Conservation (phyloP, 2,329 filamentous ascomycete species). For the Curvularia verruculosa region DNA sequence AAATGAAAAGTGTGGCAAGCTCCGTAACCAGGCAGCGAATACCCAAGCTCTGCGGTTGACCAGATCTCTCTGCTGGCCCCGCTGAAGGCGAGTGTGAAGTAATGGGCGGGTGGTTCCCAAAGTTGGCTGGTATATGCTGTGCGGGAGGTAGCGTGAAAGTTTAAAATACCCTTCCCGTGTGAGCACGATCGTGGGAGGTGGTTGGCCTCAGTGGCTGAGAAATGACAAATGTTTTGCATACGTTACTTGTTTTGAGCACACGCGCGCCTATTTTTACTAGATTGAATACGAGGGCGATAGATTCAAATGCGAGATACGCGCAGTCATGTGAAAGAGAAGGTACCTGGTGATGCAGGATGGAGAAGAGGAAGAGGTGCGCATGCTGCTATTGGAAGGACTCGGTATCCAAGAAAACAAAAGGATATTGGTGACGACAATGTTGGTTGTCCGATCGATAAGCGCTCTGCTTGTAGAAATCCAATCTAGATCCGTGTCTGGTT, state of each 20-base stretch:
- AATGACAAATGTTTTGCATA: slow-evolving; percentile 1
- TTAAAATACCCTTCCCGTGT: background rate
- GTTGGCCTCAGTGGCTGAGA: background rate
- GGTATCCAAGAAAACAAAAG: background rate
- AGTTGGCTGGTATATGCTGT: background rate
- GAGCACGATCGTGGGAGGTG: background rate
- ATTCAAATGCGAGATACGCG: background rate
- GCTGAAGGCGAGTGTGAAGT: slow-evolving; percentile 1
- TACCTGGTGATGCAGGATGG: background rate
- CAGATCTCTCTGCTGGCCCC: background rate
- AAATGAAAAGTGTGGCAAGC: background rate
- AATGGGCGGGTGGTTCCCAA: slow-evolving; percentile 11
- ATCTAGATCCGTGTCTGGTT: background rate
- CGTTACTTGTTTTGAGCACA: background rate
- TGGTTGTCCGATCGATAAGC: background rate
- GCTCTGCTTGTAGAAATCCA: background rate
- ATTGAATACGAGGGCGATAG: background rate
- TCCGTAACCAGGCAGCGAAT: background rate
- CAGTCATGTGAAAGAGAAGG: background rate
- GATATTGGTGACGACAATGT: background rate
- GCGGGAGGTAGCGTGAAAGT: slow-evolving; percentile 9
- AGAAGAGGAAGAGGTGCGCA: background rate
- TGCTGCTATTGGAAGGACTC: background rate
- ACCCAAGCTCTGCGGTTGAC: background rate
- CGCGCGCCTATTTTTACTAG: background rate